These are phyloP conservation scores for Gypsophila paniculata DNA, from an alignment of 179 eudicot species.

Conservation along the genomic window DNA sequence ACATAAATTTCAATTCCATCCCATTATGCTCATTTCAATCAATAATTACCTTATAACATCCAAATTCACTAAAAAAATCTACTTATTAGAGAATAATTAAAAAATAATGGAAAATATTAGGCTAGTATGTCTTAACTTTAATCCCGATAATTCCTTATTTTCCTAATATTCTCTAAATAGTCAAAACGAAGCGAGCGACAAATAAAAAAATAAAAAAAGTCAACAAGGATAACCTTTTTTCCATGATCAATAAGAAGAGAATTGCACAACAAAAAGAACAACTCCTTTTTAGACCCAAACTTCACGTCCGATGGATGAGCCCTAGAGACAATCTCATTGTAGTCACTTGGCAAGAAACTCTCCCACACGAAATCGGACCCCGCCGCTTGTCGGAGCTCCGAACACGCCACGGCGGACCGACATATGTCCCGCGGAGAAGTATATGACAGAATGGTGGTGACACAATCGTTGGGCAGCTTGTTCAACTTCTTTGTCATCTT, in stretches of 20 bases:
- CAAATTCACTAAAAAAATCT: no score
- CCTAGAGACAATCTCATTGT: slow-evolving; percentile 11
- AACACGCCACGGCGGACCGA: background rate
- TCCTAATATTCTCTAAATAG: no score
- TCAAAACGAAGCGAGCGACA: no score
- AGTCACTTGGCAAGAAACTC: slow-evolving; percentile 10
- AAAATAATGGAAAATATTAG: no score
- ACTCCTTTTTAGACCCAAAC: background rate
- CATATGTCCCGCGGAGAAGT: background rate
- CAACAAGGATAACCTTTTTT: slow-evolving; percentile 10
- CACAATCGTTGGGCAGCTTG: background rate
- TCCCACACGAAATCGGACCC: slow-evolving; percentile 10
- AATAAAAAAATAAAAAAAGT: background rate
- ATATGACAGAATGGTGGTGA: background rate
- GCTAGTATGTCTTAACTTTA: no score
- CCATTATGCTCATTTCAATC: no score
- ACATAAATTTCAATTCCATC: no score
- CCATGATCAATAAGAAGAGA: background rate
- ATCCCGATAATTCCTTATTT: no score
- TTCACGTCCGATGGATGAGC: background rate
- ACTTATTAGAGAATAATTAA: no score
- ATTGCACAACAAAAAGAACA: slow-evolving; percentile 12
- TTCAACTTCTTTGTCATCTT: background rate
- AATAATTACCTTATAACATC: no score
- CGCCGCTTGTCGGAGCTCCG: background rate